Evolutionary conservation across 2,329 filamentous ascomycete species (phyloP), one percentile per base, ranked within the genome.

Genomic region (Trichoderma citrinoviride): DNA sequence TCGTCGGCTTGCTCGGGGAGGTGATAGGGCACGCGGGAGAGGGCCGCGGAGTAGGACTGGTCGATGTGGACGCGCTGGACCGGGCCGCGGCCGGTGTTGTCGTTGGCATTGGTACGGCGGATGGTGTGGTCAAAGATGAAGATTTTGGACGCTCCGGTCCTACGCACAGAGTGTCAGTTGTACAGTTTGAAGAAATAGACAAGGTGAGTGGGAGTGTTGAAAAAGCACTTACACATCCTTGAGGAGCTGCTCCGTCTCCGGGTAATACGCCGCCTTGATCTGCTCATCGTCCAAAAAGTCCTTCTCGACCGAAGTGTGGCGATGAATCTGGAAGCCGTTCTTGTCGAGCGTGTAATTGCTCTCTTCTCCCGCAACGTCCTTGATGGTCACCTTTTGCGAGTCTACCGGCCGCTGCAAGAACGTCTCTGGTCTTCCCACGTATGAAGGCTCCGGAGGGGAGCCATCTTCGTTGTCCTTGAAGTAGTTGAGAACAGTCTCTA

Each of bases 191-290:
- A 19, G 14, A 23, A 43, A 10, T 17, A 29, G 21, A 3, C 7
- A 27, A 25, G 8, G 10, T 8, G 15, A 17, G 19, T 0, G 17
- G 5, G 14, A 8, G 15, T 3, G 3, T 25, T 14, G 5, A n/a
- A 6, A 6, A 29, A n/a, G 3, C n/a, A 70, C 78, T 68, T 73
- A 71, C 88, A 73, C 82, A 3, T 86, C 83, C 64, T 88, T 88
- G 0, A 93, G 74, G 21, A 92, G 74, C 55, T 85, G 77, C 73
- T 91, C 87, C 3, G 90, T 85, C 73, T 93, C 90, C 0, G 88
- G 83, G 75, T 93, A 93, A 77, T 93, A 93, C 6, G 82, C 79
- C 4, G 78, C 72, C 72, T 86, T 83, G 74, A 93, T 88, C 37
- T 81, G 80, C 1, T 83, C 83, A 58, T 90, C 87, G 68, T 89